These are phyloP conservation scores for Aspergillus fumigatiaffinis DNA, from an alignment of 2,329 filamentous ascomycete species.

Conservation along the genomic window DNA sequence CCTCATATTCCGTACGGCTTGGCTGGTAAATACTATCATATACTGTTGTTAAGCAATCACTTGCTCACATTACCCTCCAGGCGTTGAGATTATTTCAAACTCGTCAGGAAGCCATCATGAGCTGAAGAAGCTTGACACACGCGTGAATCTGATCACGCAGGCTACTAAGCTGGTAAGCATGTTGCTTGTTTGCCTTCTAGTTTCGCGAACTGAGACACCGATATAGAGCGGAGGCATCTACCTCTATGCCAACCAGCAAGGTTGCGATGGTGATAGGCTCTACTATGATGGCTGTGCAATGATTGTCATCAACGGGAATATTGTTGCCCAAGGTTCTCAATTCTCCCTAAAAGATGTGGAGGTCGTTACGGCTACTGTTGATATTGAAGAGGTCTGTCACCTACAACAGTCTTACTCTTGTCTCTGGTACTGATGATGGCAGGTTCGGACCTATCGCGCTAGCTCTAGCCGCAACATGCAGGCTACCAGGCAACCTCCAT, in stretches of 20 bases:
- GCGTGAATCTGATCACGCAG: conserved; percentile 62
- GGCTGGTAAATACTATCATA: conserved; percentile 34
- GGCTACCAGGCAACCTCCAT: conserved; percentile 28
- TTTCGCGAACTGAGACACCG: conserved; percentile 5
- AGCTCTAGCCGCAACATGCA: conserved; percentile 31
- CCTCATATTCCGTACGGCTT: conserved; percentile 61
- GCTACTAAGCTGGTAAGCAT: conserved; percentile 48
- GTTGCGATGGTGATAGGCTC: conserved; percentile 58
- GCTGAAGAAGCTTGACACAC: conserved; percentile 61
- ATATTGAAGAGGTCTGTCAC: conserved; percentile 66
- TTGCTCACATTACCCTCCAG: conserved; percentile 39
- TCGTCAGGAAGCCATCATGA: conserved; percentile 65
- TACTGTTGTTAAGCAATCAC: conserved; percentile 46
- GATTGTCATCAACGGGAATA: conserved; percentile 59
- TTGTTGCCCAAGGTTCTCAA: conserved; percentile 63
- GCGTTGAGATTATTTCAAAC: conserved; percentile 70
- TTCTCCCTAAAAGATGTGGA: conserved; percentile 65
- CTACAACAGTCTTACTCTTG: conserved; percentile 25
- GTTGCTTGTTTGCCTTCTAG: too few relatives aligned
- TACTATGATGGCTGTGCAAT: conserved; percentile 62
- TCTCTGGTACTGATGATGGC: neutral
- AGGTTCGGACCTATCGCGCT: conserved; percentile 35
- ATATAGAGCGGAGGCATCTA: conserved; percentile 44
- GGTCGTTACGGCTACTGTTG: conserved; percentile 62
- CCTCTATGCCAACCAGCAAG: conserved; percentile 61